Percentiles rank a stretch among this genome's conserved stretches.
Conservation (phyloP, 2,329 filamentous ascomycete species). For the Coccinonectria pachysandricola region DNA sequence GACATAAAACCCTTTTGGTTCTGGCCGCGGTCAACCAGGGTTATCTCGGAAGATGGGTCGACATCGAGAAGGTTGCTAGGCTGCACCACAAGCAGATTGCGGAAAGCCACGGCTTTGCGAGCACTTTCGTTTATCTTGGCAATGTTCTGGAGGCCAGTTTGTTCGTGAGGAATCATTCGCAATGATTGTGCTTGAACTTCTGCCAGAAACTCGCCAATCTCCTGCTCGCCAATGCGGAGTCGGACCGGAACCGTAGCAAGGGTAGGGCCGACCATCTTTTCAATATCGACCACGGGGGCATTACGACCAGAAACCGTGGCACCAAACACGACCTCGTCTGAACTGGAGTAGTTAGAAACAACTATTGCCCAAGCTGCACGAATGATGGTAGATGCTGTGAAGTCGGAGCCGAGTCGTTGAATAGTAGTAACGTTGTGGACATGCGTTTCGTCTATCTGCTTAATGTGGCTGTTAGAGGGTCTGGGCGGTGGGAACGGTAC, state of each 20-base stretch:
- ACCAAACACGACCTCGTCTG: constrained; percentile 2
- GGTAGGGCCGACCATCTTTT: constrained; percentile 1
- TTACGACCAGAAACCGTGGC: constrained; percentile 2
- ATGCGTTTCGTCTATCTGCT: constrained; percentile 1
- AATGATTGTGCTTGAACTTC: too few relatives aligned
- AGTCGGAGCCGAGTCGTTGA: not conserved
- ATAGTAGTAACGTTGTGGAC: not conserved
- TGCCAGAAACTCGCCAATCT: too few relatives aligned
- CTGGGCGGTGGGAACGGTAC: too few relatives aligned
- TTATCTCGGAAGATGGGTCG: too few relatives aligned
- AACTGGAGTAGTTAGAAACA: constrained; percentile 1
- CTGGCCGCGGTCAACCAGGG: constrained; percentile 3
- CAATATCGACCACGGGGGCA: constrained; percentile 1
- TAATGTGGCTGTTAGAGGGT: not conserved
- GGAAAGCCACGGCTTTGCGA: constrained; percentile 13
- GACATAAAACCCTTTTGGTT: constrained; percentile 13
- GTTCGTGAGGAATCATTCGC: constrained; percentile 20
- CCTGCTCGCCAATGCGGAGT: too few relatives aligned
- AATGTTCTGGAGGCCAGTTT: constrained; percentile 21
- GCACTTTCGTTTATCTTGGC: too few relatives aligned
- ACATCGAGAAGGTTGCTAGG: constrained; percentile 3
- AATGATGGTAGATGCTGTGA: constrained; percentile 1
- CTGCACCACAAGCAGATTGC: constrained; percentile 22
- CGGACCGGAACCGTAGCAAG: too few relatives aligned
- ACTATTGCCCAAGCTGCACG: constrained; percentile 3